Evolutionary conservation across 1,139 yeast species (phyloP), one percentile per base, ranked within the genome.

Genomic region (Protomyces gravidus): DNA sequence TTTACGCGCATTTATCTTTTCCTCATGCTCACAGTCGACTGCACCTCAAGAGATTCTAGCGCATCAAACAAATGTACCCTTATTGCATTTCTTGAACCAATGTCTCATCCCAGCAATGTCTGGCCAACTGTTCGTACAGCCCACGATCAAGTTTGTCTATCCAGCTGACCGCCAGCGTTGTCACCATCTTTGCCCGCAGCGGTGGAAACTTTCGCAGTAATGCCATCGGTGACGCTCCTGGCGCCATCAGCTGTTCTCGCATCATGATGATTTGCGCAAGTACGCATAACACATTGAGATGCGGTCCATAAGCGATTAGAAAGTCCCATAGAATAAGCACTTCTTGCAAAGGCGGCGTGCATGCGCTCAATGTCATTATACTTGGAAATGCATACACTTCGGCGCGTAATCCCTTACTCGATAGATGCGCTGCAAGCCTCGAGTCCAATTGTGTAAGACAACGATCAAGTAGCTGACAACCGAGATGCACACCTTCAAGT

Each of bases 321-420:
- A 89, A 86, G 70, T 89, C 97, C 97, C 97, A 89, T 27, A 89
- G 75, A 60, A 83, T 80, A 50, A 89, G 73, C 0, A 87, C 89
- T 64, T 89, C 87, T 27, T 77, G 74, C 55, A 90, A 74, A 0
- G 96, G 94, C 7, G 95, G 96, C 2, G 95, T 89, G 68, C 96
- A 88, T 3, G 96, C 95, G 61, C 94, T 84, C 53, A 90, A 75
- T 0, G 97, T 89, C 64, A 90, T 74, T 0, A 89, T 88, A 0
- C 95, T 84, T 0, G 97, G 95, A 67, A 89, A 84, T 0, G 96
- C 96, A 70, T 89, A 89, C 36, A 89, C 83, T 68, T 89, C 89
- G 0, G 96, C 90, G 51, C 85, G 83, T 61, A 80, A 69, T 68
- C 85, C 80, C 67, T 85, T 85, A 56, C 85, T 78, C 62, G 79